phyloP scores from a whole-genome alignment of 306 rosid species.

The Gastrolobium villosum region DNA sequence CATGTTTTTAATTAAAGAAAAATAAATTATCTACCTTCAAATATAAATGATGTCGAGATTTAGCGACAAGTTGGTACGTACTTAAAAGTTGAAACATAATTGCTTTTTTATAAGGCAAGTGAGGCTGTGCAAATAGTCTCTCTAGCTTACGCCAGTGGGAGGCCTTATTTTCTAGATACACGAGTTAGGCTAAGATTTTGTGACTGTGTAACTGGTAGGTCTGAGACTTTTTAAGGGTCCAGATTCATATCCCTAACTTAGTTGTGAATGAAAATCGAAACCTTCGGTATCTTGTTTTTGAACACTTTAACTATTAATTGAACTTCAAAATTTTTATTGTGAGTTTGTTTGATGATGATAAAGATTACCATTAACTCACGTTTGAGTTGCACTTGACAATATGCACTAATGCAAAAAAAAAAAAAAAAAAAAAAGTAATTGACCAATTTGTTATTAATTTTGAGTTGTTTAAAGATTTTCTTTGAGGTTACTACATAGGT shows the following conservation, averaged over 20 bases:
- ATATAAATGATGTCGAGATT: neutral
- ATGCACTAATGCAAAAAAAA: too few species aligned
- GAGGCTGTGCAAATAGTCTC: slow-evolving; percentile 5
- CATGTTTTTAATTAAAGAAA: neutral
- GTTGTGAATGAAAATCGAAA: neutral
- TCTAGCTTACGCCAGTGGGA: slow-evolving; percentile 34
- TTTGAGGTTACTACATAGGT: too few species aligned
- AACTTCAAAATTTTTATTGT: slow-evolving; percentile 34
- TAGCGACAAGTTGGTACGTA: neutral
- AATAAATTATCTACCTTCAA: neutral
- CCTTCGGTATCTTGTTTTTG: neutral
- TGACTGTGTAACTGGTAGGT: slow-evolving; percentile 7
- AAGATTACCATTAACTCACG: neutral
- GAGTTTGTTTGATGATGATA: slow-evolving; percentile 24
- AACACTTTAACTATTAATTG: slow-evolving; percentile 7
- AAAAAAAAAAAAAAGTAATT: too few species aligned
- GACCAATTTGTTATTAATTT: too few species aligned
- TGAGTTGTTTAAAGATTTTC: too few species aligned
- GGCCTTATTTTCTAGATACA: slow-evolving; percentile 39
- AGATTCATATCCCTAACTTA: slow-evolving; percentile 28
- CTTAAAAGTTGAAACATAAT: neutral
- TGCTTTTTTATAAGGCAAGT: neutral
- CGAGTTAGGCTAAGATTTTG: slow-evolving; percentile 41
- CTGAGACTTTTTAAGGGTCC: slow-evolving; percentile 4
- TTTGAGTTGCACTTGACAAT: too few species aligned